A percentile compares a stretch with the other conserved stretches of the same genome.
Evolutionary conservation across 2,329 filamentous ascomycete genomes (phyloP).

Genomic region (Aureobasidium sp.): DNA sequence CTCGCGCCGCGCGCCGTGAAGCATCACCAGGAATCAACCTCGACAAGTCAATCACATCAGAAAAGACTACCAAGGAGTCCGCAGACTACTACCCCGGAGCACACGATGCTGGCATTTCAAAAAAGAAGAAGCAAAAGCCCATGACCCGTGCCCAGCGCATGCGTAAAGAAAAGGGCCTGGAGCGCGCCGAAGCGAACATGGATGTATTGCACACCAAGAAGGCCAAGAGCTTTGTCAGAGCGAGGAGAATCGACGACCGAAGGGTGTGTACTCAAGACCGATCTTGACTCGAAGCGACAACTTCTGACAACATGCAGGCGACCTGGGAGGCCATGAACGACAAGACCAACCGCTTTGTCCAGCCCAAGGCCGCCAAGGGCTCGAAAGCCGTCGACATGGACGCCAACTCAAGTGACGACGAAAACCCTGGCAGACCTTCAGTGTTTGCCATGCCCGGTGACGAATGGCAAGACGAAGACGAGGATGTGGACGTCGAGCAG

Average conservation of each 20-base stretch:
- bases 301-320: slow-evolving; percentile 6
- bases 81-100: slow-evolving; percentile 53
- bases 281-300: neutral
- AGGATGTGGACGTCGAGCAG: neutral
- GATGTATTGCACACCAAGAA: slow-evolving; percentile 52
- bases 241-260: slow-evolving; percentile 43
- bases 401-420: slow-evolving; percentile 5
- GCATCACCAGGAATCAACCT: slow-evolving; percentile 63
- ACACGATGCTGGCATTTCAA: slow-evolving; percentile 62
- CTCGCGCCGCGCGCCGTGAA: slow-evolving; percentile 66
- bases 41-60: slow-evolving; percentile 63
- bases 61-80: slow-evolving; percentile 45
- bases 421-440: slow-evolving; percentile 21
- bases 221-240: slow-evolving; percentile 44
- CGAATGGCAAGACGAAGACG: neutral
- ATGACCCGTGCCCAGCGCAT: slow-evolving; percentile 47
- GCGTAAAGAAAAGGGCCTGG: slow-evolving; percentile 49
- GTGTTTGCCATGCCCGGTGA: slow-evolving; percentile 12
- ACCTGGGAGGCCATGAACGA: slow-evolving; percentile 31
- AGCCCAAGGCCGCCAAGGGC: neutral
- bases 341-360: slow-evolving; percentile 15
- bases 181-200: slow-evolving; percentile 48
- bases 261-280: slow-evolving; percentile 24
- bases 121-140: slow-evolving; percentile 55
- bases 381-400: slow-evolving; percentile 1